Evolutionary conservation across 2,329 filamentous ascomycete genomes (phyloP).

Genomic region (Cercospora sp.): DNA sequence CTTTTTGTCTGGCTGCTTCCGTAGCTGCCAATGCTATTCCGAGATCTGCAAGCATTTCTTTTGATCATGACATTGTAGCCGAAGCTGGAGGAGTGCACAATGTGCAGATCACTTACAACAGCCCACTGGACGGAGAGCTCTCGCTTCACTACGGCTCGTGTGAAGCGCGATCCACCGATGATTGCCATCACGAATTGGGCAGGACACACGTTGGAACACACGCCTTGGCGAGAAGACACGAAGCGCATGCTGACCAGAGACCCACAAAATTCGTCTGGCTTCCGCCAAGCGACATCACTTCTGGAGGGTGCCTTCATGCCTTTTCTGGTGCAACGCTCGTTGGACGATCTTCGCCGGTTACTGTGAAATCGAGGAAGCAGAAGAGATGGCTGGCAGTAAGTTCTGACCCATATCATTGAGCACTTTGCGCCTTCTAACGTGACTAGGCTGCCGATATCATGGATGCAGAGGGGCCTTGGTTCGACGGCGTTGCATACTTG

Average conservation of each 20-base stretch:
- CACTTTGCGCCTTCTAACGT: background rate
- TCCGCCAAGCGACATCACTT: slow-evolving; percentile 43
- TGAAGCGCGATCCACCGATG: slow-evolving; percentile 36
- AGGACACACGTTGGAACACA: slow-evolving; percentile 43
- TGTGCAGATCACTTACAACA: slow-evolving; percentile 48
- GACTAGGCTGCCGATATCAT: slow-evolving; percentile 48
- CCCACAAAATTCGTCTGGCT: slow-evolving; percentile 54
- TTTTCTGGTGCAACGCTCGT: slow-evolving; percentile 44
- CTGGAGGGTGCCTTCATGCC: slow-evolving; percentile 48
- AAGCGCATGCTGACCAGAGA: slow-evolving; percentile 33
- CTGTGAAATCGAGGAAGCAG: slow-evolving; percentile 39
- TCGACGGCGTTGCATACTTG: slow-evolving; percentile 63
- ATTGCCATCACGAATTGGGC: slow-evolving; percentile 50
- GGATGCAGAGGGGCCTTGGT: slow-evolving; percentile 62
- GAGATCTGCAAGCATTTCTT: slow-evolving; percentile 26
- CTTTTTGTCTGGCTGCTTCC: slow-evolving; percentile 21
- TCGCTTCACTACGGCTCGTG: slow-evolving; percentile 51
- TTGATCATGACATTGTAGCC: slow-evolving; percentile 30
- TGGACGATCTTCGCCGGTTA: slow-evolving; percentile 46
- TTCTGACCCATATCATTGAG: background rate
- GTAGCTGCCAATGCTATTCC: slow-evolving; percentile 20
- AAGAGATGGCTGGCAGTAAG: slow-evolving; percentile 41
- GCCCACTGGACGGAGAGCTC: slow-evolving; percentile 47
- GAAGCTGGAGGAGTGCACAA: slow-evolving; percentile 49
- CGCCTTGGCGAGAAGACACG: slow-evolving; percentile 32